Evolutionary conservation across 1,139 yeast genomes (phyloP).

Genomic region (Taphrina wiesneri): DNA sequence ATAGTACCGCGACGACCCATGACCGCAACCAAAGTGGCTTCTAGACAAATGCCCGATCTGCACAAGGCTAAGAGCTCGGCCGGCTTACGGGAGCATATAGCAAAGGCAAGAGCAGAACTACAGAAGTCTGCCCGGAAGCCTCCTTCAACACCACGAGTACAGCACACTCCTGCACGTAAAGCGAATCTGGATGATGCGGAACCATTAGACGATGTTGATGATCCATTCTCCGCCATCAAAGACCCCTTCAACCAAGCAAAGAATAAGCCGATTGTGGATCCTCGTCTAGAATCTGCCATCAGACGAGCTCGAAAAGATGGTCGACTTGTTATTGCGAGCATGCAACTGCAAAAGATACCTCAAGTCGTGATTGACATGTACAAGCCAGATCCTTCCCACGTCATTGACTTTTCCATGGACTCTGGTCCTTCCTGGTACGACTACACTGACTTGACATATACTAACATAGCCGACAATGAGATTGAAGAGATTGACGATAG

Average conservation of each 20-base stretch:
- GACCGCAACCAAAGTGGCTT: not conserved
- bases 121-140: conserved; percentile 3
- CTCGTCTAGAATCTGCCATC: conserved; percentile 4
- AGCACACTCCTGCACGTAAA: not conserved
- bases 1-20: not conserved
- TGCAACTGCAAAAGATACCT: conserved; percentile 9
- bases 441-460: conserved; percentile 8
- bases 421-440: conserved; percentile 22
- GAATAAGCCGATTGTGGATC: not conserved
- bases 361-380: conserved; percentile 22
- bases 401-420: conserved; percentile 25
- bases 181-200: not conserved
- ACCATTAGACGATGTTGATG: not conserved
- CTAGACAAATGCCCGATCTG: not conserved
- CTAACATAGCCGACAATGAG: conserved; percentile 30
- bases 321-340: conserved; percentile 15
- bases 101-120: conserved; percentile 25
- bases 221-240: conserved; percentile 18
- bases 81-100: conserved; percentile 25
- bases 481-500: not conserved
- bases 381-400: conserved; percentile 29
- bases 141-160: not conserved
- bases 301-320: conserved; percentile 8
- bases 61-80: conserved; percentile 6
- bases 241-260: conserved; percentile 29